Evolutionary conservation across 176 grass and related monocot genomes (phyloP), one percentile per base, ranked within the genome.

Genomic region (Lolium multiflorum): DNA sequence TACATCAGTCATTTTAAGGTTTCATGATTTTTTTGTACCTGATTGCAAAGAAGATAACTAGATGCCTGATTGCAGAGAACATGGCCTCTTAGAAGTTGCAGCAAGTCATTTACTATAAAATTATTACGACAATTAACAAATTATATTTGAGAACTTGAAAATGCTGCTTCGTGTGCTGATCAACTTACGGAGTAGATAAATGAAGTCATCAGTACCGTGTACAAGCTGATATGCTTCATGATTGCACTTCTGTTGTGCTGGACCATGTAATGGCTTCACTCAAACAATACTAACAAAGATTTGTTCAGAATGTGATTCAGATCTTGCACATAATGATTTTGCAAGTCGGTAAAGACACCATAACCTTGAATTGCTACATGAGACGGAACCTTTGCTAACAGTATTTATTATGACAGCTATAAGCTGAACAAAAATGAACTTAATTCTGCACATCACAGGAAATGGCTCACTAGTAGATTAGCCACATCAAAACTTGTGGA

Each of bases 401-500:
- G 21, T 62, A 81, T 57, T 61, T 51, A 61, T 25, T 43, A 31
- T 28, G 28, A 20, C 38, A 43, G 67, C 55, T 43, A 71, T 11
- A 77, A 52, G 28, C 11, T 63, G 54, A 46, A 64, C 14, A 71
- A 71, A 82, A 62, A 51, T 50, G 41, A 46, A 60, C 4, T 14
- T 50, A 61, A 38, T 39, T 86, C 43, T 86, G 54, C 43, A 52
- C 74, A 62, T 13, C 5, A 41, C 7, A 48, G 0, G 9, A n/a
- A 51, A 6, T 3, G 9, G 49, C 43, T 81, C 22, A 37, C 22
- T 44, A 51, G 21, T 63, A 73, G 25, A 84, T 81, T 82, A 78
- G 57, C 58, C 12, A 84, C 50, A 67, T 41, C 70, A 82, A 74
- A 68, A 90, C 44, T 79, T 24, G 26, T 47, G 79, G 78, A 72